Conservation (phyloP, 305 asterid species). For the Andrographis paniculata region DNA sequence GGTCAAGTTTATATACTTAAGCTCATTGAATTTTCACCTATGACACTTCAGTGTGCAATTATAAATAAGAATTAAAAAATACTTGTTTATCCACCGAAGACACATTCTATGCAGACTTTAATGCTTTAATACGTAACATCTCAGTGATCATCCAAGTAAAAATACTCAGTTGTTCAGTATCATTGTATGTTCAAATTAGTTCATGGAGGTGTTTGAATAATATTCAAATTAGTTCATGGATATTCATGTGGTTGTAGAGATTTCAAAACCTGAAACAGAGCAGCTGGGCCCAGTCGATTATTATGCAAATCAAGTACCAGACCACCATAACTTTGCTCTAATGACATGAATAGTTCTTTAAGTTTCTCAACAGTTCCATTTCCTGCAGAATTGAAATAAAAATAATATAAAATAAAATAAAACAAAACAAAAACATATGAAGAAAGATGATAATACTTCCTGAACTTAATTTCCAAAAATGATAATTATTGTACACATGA, state of each 20-base stretch:
- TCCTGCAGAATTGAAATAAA: constrained; percentile 38
- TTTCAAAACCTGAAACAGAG: constrained; percentile 62
- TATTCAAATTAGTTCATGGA: neutral
- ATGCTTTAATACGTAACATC: too few species aligned
- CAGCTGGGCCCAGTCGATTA: constrained; percentile 81
- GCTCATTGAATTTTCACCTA: neutral
- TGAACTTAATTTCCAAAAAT: constrained; percentile 3
- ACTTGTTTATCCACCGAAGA: too few species aligned
- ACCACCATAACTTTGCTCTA: constrained; percentile 76
- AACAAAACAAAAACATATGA: constrained; percentile 1
- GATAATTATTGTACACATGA: constrained; percentile 10
- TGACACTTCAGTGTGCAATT: neutral
- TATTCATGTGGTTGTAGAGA: constrained; percentile 5
- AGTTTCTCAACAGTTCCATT: constrained; percentile 77
- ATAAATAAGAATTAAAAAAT: too few species aligned
- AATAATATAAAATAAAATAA: constrained; percentile 12
- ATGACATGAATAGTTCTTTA: constrained; percentile 60
- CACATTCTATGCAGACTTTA: too few species aligned
- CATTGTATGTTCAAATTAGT: too few species aligned
- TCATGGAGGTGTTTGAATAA: too few species aligned
- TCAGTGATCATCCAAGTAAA: too few species aligned
- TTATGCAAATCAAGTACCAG: constrained; percentile 72
- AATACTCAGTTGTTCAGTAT: too few species aligned
- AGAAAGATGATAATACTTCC: constrained; percentile 11
- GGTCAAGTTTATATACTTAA: neutral